Evolutionary conservation across 345 rosid species (phyloP).

Genomic region (Pistacia atlantica): DNA sequence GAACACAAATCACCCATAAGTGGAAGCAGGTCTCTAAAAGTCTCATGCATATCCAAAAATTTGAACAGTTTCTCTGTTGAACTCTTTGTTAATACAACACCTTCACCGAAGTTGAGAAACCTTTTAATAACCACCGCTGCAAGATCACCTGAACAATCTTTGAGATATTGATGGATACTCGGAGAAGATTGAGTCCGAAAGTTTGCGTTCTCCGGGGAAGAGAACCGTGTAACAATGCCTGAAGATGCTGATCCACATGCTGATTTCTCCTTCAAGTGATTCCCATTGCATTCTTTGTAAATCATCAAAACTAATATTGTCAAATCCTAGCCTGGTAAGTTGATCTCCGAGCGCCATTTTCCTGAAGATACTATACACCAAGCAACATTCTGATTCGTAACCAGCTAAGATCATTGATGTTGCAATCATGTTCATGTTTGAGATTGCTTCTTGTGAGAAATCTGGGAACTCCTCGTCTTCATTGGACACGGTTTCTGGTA

Average conservation of each 20-base stretch:
- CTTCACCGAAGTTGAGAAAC: constrained; percentile 67
- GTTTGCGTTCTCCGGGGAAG: constrained; percentile 51
- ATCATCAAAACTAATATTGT: constrained; percentile 67
- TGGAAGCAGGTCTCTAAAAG: constrained; percentile 49
- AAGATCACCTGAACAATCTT: constrained; percentile 53
- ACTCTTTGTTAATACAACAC: constrained; percentile 56
- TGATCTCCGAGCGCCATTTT: constrained; percentile 56
- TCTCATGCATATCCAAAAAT: constrained; percentile 77
- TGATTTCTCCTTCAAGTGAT: constrained; percentile 67
- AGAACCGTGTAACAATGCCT: constrained; percentile 48
- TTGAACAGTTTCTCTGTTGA: constrained; percentile 82
- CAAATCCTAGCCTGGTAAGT: constrained; percentile 51
- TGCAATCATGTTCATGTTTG: constrained; percentile 51
- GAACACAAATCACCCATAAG: constrained; percentile 34
- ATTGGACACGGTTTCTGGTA: constrained; percentile 5
- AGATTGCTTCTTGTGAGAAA: constrained; percentile 43
- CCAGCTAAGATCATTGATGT: constrained; percentile 67
- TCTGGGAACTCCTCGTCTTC: constrained; percentile 44
- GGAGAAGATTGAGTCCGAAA: constrained; percentile 48
- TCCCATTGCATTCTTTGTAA: constrained; percentile 77
- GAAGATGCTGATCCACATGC: constrained; percentile 54
- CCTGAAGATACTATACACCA: constrained; percentile 47
- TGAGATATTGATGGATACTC: constrained; percentile 26
- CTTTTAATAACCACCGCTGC: constrained; percentile 44
- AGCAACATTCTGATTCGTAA: constrained; percentile 68